A percentile compares a stretch with the other conserved stretches of the same genome.
phyloP scores from a whole-genome alignment of 768 basidiomycete species.

The Lenzites betulinus region DNA sequence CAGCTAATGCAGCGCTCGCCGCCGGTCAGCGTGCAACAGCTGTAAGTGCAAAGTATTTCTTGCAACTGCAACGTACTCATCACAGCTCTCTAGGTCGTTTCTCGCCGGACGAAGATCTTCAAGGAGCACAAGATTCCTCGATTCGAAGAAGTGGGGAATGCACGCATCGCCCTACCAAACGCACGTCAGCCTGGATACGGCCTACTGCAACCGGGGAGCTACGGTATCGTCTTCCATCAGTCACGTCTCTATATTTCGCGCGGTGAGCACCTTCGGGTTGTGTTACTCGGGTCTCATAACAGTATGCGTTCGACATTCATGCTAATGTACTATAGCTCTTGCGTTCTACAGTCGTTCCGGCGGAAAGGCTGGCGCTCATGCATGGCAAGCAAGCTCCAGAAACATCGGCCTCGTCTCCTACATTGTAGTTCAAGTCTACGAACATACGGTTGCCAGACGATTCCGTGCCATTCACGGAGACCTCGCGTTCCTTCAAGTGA shows the following conservation, averaged over 20 bases:
- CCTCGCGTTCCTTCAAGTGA: neutral
- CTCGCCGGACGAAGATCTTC: neutral
- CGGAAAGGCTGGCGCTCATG: neutral
- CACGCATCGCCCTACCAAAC: neutral
- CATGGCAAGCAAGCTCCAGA: neutral
- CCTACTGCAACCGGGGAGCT: neutral
- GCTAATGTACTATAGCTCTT: neutral
- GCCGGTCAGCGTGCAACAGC: neutral
- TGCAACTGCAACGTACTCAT: neutral
- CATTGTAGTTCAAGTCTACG: neutral
- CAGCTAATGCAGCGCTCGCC: neutral
- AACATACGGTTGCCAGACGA: neutral
- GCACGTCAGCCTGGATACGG: neutral
- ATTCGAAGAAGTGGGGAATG: neutral
- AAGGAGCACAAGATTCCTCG: neutral
- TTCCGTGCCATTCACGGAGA: neutral
- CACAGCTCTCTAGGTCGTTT: neutral
- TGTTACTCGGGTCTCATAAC: neutral
- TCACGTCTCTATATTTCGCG: neutral
- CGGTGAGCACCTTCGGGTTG: neutral
- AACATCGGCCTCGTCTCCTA: neutral
- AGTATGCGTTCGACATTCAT: neutral
- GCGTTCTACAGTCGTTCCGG: neutral
- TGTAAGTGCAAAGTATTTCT: neutral
- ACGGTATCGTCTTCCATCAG: neutral